Evolutionary conservation across 768 basidiomycete species (phyloP).

Genomic region (Leccinum broughii): DNA sequence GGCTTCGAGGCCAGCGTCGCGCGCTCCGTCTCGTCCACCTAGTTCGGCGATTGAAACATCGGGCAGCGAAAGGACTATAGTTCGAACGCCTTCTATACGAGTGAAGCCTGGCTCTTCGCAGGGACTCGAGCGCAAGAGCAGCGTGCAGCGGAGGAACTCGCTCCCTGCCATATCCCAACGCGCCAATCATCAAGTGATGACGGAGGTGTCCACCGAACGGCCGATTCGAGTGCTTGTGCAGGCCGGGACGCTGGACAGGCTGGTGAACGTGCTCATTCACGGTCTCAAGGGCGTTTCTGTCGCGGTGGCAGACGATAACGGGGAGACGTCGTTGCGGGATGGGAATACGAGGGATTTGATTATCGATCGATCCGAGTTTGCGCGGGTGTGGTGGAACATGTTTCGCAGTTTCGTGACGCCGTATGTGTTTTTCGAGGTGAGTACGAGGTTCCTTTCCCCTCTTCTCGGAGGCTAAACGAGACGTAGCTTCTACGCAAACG

Average conservation of each 20-base stretch:
- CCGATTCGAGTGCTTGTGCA: slow-evolving; percentile 76
- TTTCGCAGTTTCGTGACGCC: slow-evolving; percentile 84
- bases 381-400: slow-evolving; percentile 78
- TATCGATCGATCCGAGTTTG: slow-evolving; percentile 73
- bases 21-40: slow-evolving; percentile 66
- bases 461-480: slow-evolving; percentile 4
- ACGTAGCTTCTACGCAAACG: slow-evolving; percentile 72
- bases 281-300: slow-evolving; percentile 77
- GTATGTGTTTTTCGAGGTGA: slow-evolving; percentile 80
- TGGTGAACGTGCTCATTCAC: slow-evolving; percentile 75
- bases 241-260: slow-evolving; percentile 72
- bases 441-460: slow-evolving; percentile 12
- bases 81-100: slow-evolving; percentile 72
- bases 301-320: slow-evolving; percentile 83
- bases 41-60: slow-evolving; percentile 55
- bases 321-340: slow-evolving; percentile 76
- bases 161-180: slow-evolving; percentile 73
- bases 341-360: slow-evolving; percentile 71
- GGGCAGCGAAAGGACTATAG: slow-evolving; percentile 41
- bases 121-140: slow-evolving; percentile 74
- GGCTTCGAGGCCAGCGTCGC: slow-evolving; percentile 57
- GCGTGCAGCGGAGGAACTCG: slow-evolving; percentile 72
- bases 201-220: slow-evolving; percentile 67
- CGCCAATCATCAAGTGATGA: slow-evolving; percentile 53
- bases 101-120: slow-evolving; percentile 72